phyloP scores from a whole-genome alignment of 352 stramenopile genomes.

The Blastocystis sp. region DNA sequence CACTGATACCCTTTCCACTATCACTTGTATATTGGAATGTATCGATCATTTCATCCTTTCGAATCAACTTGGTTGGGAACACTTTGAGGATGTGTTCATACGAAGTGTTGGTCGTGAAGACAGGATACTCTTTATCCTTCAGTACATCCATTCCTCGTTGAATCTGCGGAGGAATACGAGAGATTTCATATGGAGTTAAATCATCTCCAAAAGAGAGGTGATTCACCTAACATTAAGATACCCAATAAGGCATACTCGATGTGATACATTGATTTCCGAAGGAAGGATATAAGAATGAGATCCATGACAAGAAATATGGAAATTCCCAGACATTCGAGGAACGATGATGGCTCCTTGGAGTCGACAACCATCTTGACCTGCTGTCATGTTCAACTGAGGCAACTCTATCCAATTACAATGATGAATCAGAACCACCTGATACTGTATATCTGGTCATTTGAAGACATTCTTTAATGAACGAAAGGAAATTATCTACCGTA shows the following conservation, averaged over 20 bases:
- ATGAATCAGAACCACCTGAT: neutral
- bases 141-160: constrained; percentile 3
- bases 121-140: neutral
- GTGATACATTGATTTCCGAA: constrained; percentile 25
- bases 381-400: neutral
- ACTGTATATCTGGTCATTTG: neutral
- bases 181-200: neutral
- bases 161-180: neutral
- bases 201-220: neutral
- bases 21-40: constrained; percentile 34
- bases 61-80: neutral
- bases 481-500: neutral
- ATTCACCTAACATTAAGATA: neutral
- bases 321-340: constrained; percentile 50
- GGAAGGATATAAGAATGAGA: constrained; percentile 9
- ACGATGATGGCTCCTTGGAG: constrained; percentile 24
- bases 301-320: constrained; percentile 57
- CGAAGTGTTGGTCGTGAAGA: constrained; percentile 30
- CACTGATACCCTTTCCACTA: constrained; percentile 19
- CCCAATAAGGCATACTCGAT: neutral
- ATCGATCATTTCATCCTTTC: neutral
- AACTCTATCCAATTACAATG: neutral
- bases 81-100: constrained; percentile 42
- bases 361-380: constrained; percentile 22
- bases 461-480: neutral